These are phyloP conservation scores for Euphorbia lathyris DNA, from an alignment of 345 rosid species.

Conservation along the genomic window DNA sequence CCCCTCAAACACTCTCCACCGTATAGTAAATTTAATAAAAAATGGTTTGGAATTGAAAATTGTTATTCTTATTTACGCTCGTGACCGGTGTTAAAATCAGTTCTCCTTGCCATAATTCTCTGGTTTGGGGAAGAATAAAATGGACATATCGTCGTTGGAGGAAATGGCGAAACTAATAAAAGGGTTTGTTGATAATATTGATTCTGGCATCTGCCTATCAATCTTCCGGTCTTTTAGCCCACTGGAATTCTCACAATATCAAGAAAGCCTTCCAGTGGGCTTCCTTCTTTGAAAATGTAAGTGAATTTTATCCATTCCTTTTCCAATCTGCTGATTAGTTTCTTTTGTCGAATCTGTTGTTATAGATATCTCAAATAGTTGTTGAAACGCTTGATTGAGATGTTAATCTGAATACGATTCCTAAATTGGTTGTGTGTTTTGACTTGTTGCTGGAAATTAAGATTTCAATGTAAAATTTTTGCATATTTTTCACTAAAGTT, in stretches of 20 bases:
- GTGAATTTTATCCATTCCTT: slow-evolving; percentile 14
- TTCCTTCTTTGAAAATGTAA: slow-evolving; percentile 65
- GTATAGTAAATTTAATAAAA: too few species aligned
- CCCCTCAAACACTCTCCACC: too few species aligned
- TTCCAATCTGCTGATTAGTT: background rate
- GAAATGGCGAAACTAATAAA: slow-evolving; percentile 55
- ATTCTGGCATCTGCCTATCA: slow-evolving; percentile 76
- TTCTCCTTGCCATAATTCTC: background rate
- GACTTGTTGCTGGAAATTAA: background rate
- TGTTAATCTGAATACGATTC: background rate
- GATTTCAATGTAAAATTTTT: background rate
- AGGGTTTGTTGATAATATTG: slow-evolving; percentile 73
- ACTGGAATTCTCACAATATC: slow-evolving; percentile 62
- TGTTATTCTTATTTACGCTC: too few species aligned
- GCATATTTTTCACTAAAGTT: background rate
- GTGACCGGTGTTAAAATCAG: background rate
- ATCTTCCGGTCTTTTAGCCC: slow-evolving; percentile 62
- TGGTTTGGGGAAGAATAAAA: slow-evolving; percentile 15
- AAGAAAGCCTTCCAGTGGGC: slow-evolving; percentile 71
- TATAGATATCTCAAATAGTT: background rate
- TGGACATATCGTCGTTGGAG: slow-evolving; percentile 56
- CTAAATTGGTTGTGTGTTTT: background rate
- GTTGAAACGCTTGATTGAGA: background rate
- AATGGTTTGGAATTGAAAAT: too few species aligned
- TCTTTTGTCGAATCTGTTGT: background rate